phyloP scores from a whole-genome alignment of 2,329 filamentous ascomycete genomes.

The Colletotrichum scovillei region DNA sequence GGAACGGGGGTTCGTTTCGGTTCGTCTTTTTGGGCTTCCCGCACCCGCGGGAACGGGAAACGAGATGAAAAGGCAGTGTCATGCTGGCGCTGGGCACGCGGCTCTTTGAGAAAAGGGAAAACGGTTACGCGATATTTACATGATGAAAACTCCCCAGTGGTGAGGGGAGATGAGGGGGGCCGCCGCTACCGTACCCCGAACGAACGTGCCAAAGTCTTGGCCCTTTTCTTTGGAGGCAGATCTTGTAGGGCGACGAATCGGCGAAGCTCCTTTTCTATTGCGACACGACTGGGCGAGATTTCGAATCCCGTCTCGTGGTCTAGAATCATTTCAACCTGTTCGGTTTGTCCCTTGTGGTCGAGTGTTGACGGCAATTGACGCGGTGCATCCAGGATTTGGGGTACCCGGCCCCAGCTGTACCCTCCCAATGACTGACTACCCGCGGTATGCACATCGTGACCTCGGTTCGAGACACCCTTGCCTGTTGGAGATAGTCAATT shows the following conservation, averaged over 20 bases:
- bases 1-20: conserved; percentile 11
- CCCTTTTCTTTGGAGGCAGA: neutral
- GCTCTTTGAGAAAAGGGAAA: neutral
- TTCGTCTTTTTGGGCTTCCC: neutral
- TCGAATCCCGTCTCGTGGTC: neutral
- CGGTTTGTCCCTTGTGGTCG: neutral
- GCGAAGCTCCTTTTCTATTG: neutral
- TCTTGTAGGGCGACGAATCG: conserved; percentile 10
- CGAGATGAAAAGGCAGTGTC: neutral
- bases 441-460: neutral
- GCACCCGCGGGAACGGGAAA: conserved; percentile 15
- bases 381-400: neutral
- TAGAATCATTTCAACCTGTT: too few relatives aligned
- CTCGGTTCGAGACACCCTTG: neutral
- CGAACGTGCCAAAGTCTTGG: conserved; percentile 12
- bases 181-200: too few relatives aligned
- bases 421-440: neutral
- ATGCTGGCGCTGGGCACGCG: neutral
- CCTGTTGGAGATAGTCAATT: neutral
- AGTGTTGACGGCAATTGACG: neutral
- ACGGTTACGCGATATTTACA: conserved; percentile 22
- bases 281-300: neutral
- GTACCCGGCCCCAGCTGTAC: neutral
- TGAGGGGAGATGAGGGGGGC: neutral
- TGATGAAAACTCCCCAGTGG: conserved; percentile 26